Percentiles rank a stretch among this genome's conserved stretches.
Evolutionary conservation across 805 yeast genomes (phyloP).

Genomic region (Candida pini): DNA sequence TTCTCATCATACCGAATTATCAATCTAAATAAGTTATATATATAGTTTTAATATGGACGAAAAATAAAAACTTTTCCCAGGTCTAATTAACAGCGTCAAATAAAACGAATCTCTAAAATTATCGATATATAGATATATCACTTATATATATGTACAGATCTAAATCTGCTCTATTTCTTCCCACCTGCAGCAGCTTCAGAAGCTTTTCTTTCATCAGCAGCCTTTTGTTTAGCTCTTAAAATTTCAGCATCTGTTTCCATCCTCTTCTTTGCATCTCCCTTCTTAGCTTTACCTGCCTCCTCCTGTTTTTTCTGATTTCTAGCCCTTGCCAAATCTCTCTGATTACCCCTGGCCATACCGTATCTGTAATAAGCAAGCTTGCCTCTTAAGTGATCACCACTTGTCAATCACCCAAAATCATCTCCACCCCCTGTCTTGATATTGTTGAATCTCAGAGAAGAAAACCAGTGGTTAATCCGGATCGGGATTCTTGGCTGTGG

Average conservation of each 20-base stretch:
- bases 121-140: too few relatives aligned
- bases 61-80: too few relatives aligned
- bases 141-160: too few relatives aligned
- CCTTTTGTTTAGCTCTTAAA: slow-evolving; percentile 83
- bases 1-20: slow-evolving; percentile 15
- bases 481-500: too few relatives aligned
- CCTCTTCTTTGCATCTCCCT: slow-evolving; percentile 83
- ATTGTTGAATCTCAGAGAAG: too few relatives aligned
- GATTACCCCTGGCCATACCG: slow-evolving; percentile 91
- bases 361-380: not conserved
- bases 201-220: slow-evolving; percentile 46
- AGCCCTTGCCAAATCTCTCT: slow-evolving; percentile 88
- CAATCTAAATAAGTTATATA: slow-evolving; percentile 9
- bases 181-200: slow-evolving; percentile 21
- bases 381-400: too few relatives aligned
- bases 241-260: slow-evolving; percentile 87
- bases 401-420: too few relatives aligned
- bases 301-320: slow-evolving; percentile 80
- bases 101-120: too few relatives aligned
- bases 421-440: too few relatives aligned
- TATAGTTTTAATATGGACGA: slow-evolving; percentile 1
- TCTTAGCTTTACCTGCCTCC: slow-evolving; percentile 55
- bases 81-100: too few relatives aligned
- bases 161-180: slow-evolving; percentile 14
- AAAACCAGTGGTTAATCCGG: too few relatives aligned